Evolutionary conservation across 805 yeast species (phyloP).

Genomic region (Wickerhamomyces hampshirensis): DNA sequence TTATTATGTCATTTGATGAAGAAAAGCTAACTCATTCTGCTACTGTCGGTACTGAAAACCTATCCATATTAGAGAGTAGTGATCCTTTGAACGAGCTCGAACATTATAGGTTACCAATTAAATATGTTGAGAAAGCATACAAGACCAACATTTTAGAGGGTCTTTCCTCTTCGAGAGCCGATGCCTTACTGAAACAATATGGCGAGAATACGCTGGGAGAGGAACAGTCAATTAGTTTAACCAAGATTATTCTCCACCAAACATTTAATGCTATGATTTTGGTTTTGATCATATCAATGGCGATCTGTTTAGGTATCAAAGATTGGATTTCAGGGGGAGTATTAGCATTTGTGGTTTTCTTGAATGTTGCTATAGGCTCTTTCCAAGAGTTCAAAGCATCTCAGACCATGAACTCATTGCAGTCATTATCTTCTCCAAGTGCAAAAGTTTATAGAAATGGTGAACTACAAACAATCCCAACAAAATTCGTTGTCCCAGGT

Average conservation of each 20-base stretch:
- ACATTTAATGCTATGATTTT: slow-evolving; percentile 75
- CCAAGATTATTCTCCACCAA: slow-evolving; percentile 58
- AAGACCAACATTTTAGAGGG: slow-evolving; percentile 46
- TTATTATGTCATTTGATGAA: too few relatives aligned
- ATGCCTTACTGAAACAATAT: slow-evolving; percentile 26
- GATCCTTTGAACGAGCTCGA: slow-evolving; percentile 16
- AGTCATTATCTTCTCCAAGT: slow-evolving; percentile 62
- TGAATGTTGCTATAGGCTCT: slow-evolving; percentile 64
- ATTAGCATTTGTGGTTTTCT: slow-evolving; percentile 57
- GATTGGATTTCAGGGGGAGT: slow-evolving; percentile 87
- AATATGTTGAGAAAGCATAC: slow-evolving; percentile 33
- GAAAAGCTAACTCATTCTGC: slow-evolving; percentile 14
- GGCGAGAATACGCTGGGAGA: slow-evolving; percentile 65
- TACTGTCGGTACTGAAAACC: slow-evolving; percentile 10
- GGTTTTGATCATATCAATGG: slow-evolving; percentile 64
- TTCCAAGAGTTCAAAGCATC: slow-evolving; percentile 72
- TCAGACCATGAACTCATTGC: slow-evolving; percentile 71
- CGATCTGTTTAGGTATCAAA: slow-evolving; percentile 63
- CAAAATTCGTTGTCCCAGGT: slow-evolving; percentile 68
- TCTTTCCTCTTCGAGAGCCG: slow-evolving; percentile 33
- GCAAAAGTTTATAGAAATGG: slow-evolving; percentile 66
- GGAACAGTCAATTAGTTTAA: slow-evolving; percentile 47
- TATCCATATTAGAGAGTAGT: slow-evolving; percentile 3
- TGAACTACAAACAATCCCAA: slow-evolving; percentile 48
- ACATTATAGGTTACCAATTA: slow-evolving; percentile 26